A percentile compares a stretch with the other conserved stretches of the same genome.
phyloP scores from a whole-genome alignment of 2,329 filamentous ascomycete species.

The Penicillium sp. region DNA sequence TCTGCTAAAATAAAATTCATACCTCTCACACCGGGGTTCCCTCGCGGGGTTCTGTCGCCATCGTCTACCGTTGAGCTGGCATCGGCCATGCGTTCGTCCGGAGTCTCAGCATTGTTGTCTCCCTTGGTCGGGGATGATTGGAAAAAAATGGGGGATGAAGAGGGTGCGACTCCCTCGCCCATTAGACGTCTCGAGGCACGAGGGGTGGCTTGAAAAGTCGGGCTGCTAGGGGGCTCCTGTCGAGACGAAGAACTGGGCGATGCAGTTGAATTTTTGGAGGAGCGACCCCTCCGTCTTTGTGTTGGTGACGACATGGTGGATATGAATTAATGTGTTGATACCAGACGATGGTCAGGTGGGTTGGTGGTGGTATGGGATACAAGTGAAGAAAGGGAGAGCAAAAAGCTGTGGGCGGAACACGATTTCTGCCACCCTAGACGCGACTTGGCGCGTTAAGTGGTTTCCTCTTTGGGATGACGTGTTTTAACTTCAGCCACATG shows the following conservation, averaged over 20 bases:
- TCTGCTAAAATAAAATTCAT: slow-evolving; percentile 11
- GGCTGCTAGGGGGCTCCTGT: slow-evolving; percentile 38
- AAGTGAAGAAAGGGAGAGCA: slow-evolving; percentile 27
- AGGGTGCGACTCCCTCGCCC: slow-evolving; percentile 48
- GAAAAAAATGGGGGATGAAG: slow-evolving; percentile 81
- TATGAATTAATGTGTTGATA: slow-evolving; percentile 21
- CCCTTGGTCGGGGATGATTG: slow-evolving; percentile 58
- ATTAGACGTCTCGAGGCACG: slow-evolving; percentile 45
- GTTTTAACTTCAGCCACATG: slow-evolving; percentile 15
- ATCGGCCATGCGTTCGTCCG: slow-evolving; percentile 44
- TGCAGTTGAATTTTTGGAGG: slow-evolving; percentile 42
- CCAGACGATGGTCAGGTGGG: slow-evolving; percentile 18
- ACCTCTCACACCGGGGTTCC: slow-evolving; percentile 43
- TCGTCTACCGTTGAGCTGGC: slow-evolving; percentile 52
- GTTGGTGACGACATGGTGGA: slow-evolving; percentile 46
- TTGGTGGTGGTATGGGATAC: slow-evolving; percentile 12
- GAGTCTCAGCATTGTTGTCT: slow-evolving; percentile 41
- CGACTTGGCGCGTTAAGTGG: slow-evolving; percentile 36
- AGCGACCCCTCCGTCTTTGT: slow-evolving; percentile 43
- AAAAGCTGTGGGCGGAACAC: slow-evolving; percentile 27
- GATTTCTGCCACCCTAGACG: slow-evolving; percentile 22
- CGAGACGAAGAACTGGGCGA: slow-evolving; percentile 37
- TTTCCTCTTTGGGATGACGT: slow-evolving; percentile 28
- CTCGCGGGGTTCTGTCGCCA: slow-evolving; percentile 46
- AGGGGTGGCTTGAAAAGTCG: slow-evolving; percentile 46